Evolutionary conservation across 257 asterid genomes (phyloP), one percentile per base, ranked within the genome.

Genomic region (Fraxinus pennsylvanica): DNA sequence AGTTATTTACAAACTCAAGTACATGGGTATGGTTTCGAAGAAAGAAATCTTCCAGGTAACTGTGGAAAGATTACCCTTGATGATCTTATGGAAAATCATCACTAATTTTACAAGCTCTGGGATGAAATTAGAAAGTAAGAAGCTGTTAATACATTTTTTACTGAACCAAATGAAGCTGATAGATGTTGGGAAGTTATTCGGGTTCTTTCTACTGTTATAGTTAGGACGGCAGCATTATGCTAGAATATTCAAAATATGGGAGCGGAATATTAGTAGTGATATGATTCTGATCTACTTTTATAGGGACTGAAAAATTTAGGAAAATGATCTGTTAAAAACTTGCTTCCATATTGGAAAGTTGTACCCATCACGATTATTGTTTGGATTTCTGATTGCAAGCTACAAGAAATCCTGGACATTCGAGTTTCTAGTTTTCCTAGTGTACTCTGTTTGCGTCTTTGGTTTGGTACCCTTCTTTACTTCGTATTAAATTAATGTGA

Each of bases 41-140:
- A n/a, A n/a, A n/a, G n/a, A n/a, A n/a, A n/a, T n/a, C n/a, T n/a
- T n/a, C n/a, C n/a, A n/a, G n/a, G n/a, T n/a, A n/a, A n/a, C n/a
- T n/a, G n/a, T n/a, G n/a, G n/a, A n/a, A n/a, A n/a, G n/a, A n/a
- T n/a, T n/a, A n/a, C n/a, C n/a, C n/a, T n/a, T n/a, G n/a, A n/a
- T n/a, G n/a, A n/a, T n/a, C n/a, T n/a, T n/a, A n/a, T n/a, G n/a
- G n/a, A n/a, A n/a, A n/a, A n/a, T n/a, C n/a, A n/a, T n/a, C n/a
- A n/a, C n/a, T n/a, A n/a, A n/a, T 93, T 93, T 89, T 95, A 93
- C 91, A 90, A 88, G 84, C 45, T 39, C 45, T 39, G 45, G 13
- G 8, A 39, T 9, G 12, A 39, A 67, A 77, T 93, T 78, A 83
- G 98, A 41, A 91, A 92, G 99, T 90, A 81, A 80, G 25, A 45